Base-by-base conservation (phyloP, 176 grass and related monocot genomes). In the Eleusine indica region DNA sequence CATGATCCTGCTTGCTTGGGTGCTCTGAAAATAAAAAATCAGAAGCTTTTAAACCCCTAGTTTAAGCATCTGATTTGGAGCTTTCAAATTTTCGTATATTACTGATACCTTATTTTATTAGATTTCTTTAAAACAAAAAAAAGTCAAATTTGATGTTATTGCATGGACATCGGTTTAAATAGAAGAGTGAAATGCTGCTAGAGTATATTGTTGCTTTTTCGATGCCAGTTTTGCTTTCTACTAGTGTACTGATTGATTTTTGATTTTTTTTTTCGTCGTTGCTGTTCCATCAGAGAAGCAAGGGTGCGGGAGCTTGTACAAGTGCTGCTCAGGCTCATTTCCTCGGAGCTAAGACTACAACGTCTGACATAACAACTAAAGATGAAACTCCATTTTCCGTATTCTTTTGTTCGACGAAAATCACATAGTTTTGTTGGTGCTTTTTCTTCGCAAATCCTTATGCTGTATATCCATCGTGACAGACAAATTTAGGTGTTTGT, bases 251-350 rank as follows among this genome's bases (percentile, higher is more conserved):
- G 75, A 46, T 72, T 82, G 47, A 65, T 64, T 12, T 30, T 64
- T 29, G 0, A 1, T 64, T 64, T 88, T 63, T 15, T 71, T 49
- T 66, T 66, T 25, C 25, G 12, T 66, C 35, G 40, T 68, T 86
- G 29, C 66, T 78, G 29, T 82, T 88, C 66, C 58, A 49, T 88
- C 87, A 99, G 93, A 71, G 93, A 99, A 90, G 61, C 89, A 19
- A 94, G 89, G 80, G 91, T 99, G 14, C 89, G 93, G 82, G 96
- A 94, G 85, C 96, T 96, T 85, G 93, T 99, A 65, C 93, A 87
- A 72, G 87, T 94, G 67, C 93, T 96, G 30, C 87, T 99, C 77
- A 88, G 89, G 78, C 91, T 96, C 43, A 83, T 96, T 82, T 81
- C 93, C 19, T 90, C 78, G 40, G 93, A 94, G 60, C 91, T 99